phyloP scores from a whole-genome alignment of 106 monocot species.

The Acorus calamus region DNA sequence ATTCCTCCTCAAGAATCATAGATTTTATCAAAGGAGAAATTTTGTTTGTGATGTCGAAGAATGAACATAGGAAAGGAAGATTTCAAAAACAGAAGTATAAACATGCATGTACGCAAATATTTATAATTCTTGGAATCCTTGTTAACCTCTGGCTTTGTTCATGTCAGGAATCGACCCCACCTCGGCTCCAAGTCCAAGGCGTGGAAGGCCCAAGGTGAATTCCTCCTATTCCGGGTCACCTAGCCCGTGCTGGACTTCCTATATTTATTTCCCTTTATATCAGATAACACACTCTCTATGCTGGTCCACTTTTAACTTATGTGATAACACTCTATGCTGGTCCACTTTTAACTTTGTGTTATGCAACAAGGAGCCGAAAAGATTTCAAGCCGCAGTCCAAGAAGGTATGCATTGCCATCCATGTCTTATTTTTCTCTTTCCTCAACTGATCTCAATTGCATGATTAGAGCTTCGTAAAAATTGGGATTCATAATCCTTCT shows the following conservation, averaged over 20 bases:
- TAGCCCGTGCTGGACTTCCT: conserved; percentile 39
- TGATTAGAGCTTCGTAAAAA: no score
- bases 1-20: no score
- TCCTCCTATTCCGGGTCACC: conserved; percentile 88
- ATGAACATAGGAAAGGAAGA: no score
- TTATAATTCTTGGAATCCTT: not conserved
- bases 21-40: no score
- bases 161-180: conserved; percentile 54
- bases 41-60: no score
- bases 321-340: not conserved
- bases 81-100: no score
- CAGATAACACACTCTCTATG: not conserved
- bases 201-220: no score
- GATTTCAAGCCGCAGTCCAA: conserved; percentile 73
- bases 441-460: no score
- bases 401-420: conserved; percentile 36
- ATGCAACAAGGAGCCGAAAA: conserved; percentile 46
- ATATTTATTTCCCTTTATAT: not conserved
- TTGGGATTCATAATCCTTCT: not conserved
- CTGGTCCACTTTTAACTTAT: not conserved
- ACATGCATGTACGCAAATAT: no score
- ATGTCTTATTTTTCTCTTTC: not conserved
- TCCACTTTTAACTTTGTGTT: conserved; percentile 2
- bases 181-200: conserved; percentile 32
- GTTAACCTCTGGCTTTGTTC: not conserved